A percentile compares a stretch with the other conserved stretches of the same genome.
These are phyloP conservation scores for Ephemerocybe angulata DNA, from an alignment of 768 basidiomycete genomes.

Conservation along the genomic window DNA sequence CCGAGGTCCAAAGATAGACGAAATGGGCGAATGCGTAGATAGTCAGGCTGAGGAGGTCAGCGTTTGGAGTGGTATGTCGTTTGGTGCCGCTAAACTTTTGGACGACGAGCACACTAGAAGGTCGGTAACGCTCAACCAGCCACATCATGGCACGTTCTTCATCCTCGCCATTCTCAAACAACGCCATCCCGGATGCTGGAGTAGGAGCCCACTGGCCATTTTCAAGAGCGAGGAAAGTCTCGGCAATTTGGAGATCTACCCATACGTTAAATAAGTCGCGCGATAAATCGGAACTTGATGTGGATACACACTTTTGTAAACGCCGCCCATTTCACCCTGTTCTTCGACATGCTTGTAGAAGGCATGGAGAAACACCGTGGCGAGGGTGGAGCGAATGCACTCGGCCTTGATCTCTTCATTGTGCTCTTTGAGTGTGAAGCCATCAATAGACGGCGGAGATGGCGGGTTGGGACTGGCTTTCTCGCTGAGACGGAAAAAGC, in stretches of 20 bases:
- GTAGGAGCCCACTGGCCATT: not conserved
- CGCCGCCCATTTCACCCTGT: not conserved
- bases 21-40: conserved; percentile 1
- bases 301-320: not conserved
- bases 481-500: not conserved
- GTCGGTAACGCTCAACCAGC: not conserved
- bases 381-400: not conserved
- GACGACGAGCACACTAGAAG: not conserved
- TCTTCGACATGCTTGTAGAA: not conserved
- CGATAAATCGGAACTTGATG: not conserved
- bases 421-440: not conserved
- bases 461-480: not conserved
- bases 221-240: not conserved
- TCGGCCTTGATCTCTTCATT: not conserved
- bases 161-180: not conserved
- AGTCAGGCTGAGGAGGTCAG: not conserved
- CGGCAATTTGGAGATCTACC: not conserved
- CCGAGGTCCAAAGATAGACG: not conserved
- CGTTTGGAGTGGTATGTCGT: not conserved
- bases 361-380: not conserved
- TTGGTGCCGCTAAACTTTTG: not conserved
- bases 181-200: not conserved
- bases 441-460: not conserved
- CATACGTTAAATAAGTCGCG: not conserved
- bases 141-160: not conserved